phyloP scores from a whole-genome alignment of 257 asterid genomes.

The Agastache rugosa region DNA sequence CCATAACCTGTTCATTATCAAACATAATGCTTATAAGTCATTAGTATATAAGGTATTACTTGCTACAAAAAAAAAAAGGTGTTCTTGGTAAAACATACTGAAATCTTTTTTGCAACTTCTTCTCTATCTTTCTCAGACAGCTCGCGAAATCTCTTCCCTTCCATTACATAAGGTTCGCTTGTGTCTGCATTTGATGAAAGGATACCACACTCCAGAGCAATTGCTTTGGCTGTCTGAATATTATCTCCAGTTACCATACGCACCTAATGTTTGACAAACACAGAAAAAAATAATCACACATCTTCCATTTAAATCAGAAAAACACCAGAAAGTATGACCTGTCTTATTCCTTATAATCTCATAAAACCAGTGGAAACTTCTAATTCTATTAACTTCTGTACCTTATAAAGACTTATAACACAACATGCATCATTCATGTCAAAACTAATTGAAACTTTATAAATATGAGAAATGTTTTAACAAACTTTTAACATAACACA shows the following conservation, averaged over 20 bases:
- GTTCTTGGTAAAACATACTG: conserved; percentile 50
- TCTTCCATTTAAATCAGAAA: conserved; percentile 17
- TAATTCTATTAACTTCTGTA: conserved; percentile 9
- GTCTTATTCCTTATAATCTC: background rate
- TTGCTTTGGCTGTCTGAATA: conserved; percentile 95
- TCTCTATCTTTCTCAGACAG: conserved; percentile 78
- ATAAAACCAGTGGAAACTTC: conserved; percentile 14
- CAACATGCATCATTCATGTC: background rate
- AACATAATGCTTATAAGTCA: conserved; percentile 27
- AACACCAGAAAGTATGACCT: background rate
- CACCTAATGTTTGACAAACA: conserved; percentile 57
- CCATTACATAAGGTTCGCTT: conserved; percentile 66
- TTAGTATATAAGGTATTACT: conserved; percentile 16
- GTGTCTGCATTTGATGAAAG: conserved; percentile 66
- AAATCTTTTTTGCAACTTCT: conserved; percentile 62
- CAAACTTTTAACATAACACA: background rate
- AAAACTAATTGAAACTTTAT: background rate
- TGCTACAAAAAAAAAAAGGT: conserved; percentile 17
- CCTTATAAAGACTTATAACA: background rate
- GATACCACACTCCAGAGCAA: conserved; percentile 92
- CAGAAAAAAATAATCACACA: conserved; percentile 8
- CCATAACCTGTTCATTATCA: conserved; percentile 75
- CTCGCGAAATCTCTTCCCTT: conserved; percentile 87
- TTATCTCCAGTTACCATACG: conserved; percentile 98
- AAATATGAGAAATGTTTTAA: background rate